Evolutionary conservation across 2,329 filamentous ascomycete genomes (phyloP).

Genomic region (Diaporthe helianthi): DNA sequence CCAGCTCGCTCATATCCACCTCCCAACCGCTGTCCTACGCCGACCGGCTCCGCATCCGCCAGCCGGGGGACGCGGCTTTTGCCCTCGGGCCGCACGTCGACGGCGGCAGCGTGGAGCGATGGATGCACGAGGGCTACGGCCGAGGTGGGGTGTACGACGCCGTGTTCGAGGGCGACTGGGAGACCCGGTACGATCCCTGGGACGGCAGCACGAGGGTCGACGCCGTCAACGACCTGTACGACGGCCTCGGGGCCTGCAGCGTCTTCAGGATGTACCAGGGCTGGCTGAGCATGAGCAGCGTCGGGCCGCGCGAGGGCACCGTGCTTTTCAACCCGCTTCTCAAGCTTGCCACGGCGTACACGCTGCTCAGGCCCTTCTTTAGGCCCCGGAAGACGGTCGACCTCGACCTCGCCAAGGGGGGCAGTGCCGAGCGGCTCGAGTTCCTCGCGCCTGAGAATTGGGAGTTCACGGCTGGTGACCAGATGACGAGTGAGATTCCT

Average conservation of each 20-base stretch:
- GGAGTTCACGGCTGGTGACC: constrained; percentile 55
- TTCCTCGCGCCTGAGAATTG: constrained; percentile 64
- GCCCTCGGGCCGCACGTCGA: constrained; percentile 77
- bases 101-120: constrained; percentile 76
- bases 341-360: constrained; percentile 78
- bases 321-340: constrained; percentile 82
- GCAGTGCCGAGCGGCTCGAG: constrained; percentile 41
- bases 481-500: constrained; percentile 67
- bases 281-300: constrained; percentile 82
- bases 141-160: constrained; percentile 72
- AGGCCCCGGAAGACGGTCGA: constrained; percentile 42
- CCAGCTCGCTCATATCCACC: constrained; percentile 52
- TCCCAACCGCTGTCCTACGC: constrained; percentile 70
- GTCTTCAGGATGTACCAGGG: constrained; percentile 92
- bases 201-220: constrained; percentile 73
- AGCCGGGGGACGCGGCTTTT: constrained; percentile 74
- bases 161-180: constrained; percentile 79
- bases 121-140: constrained; percentile 75
- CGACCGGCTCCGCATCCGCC: constrained; percentile 74
- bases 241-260: constrained; percentile 80
- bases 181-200: constrained; percentile 77
- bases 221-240: constrained; percentile 77
- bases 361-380: constrained; percentile 86
- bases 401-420: constrained; percentile 7
- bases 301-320: constrained; percentile 77